Evolutionary conservation across 75 land plant genomes (phyloP).

Genomic region (Larix kaempferi): DNA sequence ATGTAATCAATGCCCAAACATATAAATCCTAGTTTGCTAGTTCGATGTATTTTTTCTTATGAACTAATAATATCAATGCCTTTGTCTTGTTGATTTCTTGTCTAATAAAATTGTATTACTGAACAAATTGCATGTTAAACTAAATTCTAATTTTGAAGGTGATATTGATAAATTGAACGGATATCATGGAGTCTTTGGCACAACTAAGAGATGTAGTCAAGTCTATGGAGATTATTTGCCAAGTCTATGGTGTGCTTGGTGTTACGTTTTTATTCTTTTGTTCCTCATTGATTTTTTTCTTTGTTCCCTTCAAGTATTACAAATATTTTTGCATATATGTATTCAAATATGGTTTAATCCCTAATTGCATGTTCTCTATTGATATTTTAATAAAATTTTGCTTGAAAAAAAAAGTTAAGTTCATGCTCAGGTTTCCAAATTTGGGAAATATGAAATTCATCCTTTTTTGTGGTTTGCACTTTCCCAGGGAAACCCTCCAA

Average conservation of each 20-base stretch:
- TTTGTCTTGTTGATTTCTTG: neutral
- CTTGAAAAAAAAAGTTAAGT: neutral
- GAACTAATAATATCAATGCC: neutral
- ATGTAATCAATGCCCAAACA: neutral
- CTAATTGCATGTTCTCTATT: neutral
- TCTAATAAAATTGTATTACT: neutral
- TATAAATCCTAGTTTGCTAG: neutral
- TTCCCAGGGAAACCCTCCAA: conserved; percentile 33
- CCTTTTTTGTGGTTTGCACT: neutral
- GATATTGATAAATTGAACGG: conserved; percentile 38
- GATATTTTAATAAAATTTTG: neutral
- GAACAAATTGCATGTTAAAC: neutral
- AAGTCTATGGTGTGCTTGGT: conserved; percentile 45
- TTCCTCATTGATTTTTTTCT: neutral
- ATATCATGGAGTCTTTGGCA: conserved; percentile 73
- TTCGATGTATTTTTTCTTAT: neutral
- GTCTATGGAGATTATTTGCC: conserved; percentile 96
- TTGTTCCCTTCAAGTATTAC: neutral
- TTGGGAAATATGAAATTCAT: neutral
- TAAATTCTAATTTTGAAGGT: conserved; percentile 48
- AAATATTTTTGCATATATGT: neutral
- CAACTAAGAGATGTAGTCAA: conserved; percentile 61
- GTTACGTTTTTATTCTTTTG: neutral
- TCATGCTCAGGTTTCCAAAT: neutral
- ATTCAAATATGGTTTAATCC: neutral